A percentile compares a stretch with the other conserved stretches of the same genome.
phyloP scores from a whole-genome alignment of 2,329 filamentous ascomycete genomes.

The Aspergillus cejpii region DNA sequence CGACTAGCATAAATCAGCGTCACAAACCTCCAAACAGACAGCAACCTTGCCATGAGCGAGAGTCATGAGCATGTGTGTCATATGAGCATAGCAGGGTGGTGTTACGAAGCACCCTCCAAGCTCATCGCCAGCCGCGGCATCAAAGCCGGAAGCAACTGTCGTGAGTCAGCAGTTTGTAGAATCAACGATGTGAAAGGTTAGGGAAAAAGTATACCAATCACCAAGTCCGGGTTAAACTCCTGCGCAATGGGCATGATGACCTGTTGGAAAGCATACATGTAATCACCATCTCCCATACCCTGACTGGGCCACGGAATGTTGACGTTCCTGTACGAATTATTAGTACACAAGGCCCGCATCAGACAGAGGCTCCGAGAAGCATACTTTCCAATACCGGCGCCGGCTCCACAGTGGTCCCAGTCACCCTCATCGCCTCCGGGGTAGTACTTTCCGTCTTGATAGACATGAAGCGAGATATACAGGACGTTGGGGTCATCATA shows the following conservation, averaged over 20 bases:
- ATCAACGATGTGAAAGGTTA: constrained; percentile 10
- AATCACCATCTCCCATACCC: constrained; percentile 92
- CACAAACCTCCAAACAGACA: constrained; percentile 69
- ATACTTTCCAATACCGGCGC: constrained; percentile 51
- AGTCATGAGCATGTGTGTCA: constrained; percentile 99
- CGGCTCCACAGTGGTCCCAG: constrained; percentile 53
- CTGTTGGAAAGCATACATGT: constrained; percentile 91
- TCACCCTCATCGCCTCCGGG: constrained; percentile 58
- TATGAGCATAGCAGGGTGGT: constrained; percentile 87
- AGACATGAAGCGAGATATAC: constrained; percentile 92
- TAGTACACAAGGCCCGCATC: constrained; percentile 6
- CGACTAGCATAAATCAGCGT: not conserved
- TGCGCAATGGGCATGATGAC: constrained; percentile 93
- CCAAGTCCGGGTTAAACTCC: constrained; percentile 88
- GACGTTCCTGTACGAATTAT: constrained; percentile 47
- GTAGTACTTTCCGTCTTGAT: constrained; percentile 77
- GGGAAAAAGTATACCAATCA: constrained; percentile 57
- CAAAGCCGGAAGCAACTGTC: constrained; percentile 82
- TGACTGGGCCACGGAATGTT: constrained; percentile 63
- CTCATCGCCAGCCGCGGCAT: constrained; percentile 88
- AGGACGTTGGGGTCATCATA: constrained; percentile 91
- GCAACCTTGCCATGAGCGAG: constrained; percentile 82
- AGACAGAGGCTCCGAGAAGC: constrained; percentile 10
- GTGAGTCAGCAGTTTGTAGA: constrained; percentile 10
- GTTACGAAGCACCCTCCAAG: constrained; percentile 89